These are phyloP conservation scores for Benincasa hispida DNA, from an alignment of 306 rosid species.

Conservation along the genomic window DNA sequence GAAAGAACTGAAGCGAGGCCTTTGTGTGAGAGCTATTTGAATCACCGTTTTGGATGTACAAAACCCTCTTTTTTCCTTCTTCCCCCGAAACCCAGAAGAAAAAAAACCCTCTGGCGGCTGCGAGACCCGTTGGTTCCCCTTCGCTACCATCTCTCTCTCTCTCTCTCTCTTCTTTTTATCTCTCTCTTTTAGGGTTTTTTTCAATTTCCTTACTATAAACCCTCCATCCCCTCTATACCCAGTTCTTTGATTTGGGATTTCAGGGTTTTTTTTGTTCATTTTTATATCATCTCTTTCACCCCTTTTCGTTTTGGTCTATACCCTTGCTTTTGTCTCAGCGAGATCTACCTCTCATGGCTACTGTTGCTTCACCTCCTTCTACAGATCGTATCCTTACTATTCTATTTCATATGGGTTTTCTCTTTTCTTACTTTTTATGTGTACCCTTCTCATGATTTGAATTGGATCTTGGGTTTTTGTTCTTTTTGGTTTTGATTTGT, in stretches of 20 bases:
- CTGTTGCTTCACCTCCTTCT: conserved; percentile 67
- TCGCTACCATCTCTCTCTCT: neutral
- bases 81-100: conserved; percentile 56
- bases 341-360: conserved; percentile 45
- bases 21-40: conserved; percentile 76
- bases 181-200: conserved; percentile 27
- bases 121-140: conserved; percentile 43
- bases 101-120: conserved; percentile 77
- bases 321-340: neutral
- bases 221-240: neutral
- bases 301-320: neutral
- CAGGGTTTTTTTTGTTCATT: conserved; percentile 1
- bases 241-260: conserved; percentile 18
- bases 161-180: neutral
- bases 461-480: neutral
- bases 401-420: neutral
- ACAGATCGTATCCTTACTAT: conserved; percentile 81
- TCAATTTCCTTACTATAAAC: conserved; percentile 5
- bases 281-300: neutral
- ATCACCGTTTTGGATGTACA: conserved; percentile 70
- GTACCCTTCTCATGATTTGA: neutral
- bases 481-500: neutral
- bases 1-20: conserved; percentile 21
- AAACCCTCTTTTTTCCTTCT: conserved; percentile 57
- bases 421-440: neutral